phyloP scores from a whole-genome alignment of 257 asterid species.

The Solanum verrucosum region DNA sequence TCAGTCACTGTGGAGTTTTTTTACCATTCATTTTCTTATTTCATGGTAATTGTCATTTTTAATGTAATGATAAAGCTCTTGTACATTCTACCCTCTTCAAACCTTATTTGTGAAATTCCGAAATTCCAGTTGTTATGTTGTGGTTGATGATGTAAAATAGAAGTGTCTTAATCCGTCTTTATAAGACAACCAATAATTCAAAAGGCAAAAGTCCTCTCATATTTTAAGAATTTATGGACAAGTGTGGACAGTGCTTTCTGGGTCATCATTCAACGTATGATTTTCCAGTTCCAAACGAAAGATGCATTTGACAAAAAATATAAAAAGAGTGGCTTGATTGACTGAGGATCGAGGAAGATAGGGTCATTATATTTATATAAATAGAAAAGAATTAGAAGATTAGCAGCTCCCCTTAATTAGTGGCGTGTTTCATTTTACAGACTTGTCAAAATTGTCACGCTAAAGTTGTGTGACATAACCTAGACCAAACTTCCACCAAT shows the following conservation, averaged over 20 bases:
- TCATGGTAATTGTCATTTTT: neutral
- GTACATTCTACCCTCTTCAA: no score
- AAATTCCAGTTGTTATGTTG: no score
- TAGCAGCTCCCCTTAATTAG: neutral
- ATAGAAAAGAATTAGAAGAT: neutral
- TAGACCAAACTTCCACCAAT: neutral
- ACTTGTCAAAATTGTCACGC: neutral
- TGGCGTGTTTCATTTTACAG: neutral
- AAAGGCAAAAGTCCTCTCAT: neutral
- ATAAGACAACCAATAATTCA: neutral
- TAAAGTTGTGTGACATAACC: neutral
- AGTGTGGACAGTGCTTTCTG: neutral
- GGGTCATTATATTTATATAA: neutral
- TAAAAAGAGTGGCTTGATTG: neutral
- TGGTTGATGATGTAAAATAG: neutral
- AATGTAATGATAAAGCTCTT: neutral
- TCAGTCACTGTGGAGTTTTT: neutral
- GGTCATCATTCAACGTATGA: neutral
- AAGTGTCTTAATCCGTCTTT: neutral
- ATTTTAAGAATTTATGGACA: neutral
- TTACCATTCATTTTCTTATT: neutral
- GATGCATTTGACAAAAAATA: neutral
- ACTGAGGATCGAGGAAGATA: neutral
- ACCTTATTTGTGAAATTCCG: no score
- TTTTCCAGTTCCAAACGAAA: neutral